Base-by-base conservation (phyloP, 1,284 basidiomycete species). In the Sanghuangporus weigelae region DNA sequence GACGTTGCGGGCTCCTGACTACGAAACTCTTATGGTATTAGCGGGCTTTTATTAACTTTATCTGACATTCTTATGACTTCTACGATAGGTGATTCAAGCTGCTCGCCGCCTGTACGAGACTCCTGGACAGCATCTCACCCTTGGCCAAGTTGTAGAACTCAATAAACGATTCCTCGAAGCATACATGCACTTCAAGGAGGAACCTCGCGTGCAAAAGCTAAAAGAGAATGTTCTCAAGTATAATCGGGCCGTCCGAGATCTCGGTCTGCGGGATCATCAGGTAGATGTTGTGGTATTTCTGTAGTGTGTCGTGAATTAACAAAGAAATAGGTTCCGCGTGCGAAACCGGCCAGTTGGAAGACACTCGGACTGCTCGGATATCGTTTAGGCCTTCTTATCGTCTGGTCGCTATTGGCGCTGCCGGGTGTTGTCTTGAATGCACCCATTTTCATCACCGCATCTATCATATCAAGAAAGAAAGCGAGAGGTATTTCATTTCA, bases 231-330 rank as follows among this genome's bases (percentile, higher is more conserved):
- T 99, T n/a, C 79, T 96, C 48, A 90, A 90, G 67, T 99, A 99
- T 75, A 99, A 99, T 74, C 90, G 94, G 65, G 80, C 90, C 59
- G 81, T 99, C 48, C 84, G 90, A 51, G 95, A 98, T 77, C 83
- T 99, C 66, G 97, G 97, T n/a, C 80, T 99, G 64, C 90, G 95
- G 61, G 97, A 99, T 74, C 97, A 99, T 73, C 97, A 99, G 80
- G 96, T 95, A 68, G 63, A 73, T 68, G 40, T 16, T 21, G 26
- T 54, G 8, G 36, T n/a, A 6, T 19, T 14, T 26, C n/a, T 40
- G 14, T 49, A 12, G 5, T 31, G 38, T 21, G 14, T 54, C 23
- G 39, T 49, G 31, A 38, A 44, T 39, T 39, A 46, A 36, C 14
- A 62, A 61, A 19, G 62, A 42, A n/a, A 49, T 68, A 92, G 89